A percentile compares a stretch with the other conserved stretches of the same genome.
Evolutionary conservation across 805 yeast genomes (phyloP).

Genomic region (Ogataea allantospora): DNA sequence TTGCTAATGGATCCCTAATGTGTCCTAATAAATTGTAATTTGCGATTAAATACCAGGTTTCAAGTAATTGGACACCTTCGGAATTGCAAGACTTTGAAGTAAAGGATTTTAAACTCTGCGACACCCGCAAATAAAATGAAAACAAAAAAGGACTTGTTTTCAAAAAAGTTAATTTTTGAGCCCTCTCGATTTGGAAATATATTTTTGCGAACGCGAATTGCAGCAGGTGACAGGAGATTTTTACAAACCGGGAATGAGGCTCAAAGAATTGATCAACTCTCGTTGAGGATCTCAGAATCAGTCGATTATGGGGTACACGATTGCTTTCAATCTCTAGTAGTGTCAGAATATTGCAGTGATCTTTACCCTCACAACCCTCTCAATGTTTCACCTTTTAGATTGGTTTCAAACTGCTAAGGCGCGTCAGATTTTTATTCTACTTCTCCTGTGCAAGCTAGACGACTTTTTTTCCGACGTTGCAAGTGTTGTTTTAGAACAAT

Average conservation of each 20-base stretch:
- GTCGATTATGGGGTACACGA: background rate
- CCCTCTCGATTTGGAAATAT: constrained; percentile 10
- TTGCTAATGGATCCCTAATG: background rate
- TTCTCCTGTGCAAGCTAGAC: constrained; percentile 4
- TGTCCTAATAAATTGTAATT: background rate
- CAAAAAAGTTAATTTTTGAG: background rate
- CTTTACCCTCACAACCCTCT: too few species aligned
- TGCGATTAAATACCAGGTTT: background rate
- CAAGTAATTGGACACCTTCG: background rate
- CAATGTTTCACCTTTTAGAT: constrained; percentile 6
- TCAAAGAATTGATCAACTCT: background rate
- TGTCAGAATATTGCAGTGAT: too few species aligned
- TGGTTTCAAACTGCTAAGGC: constrained; percentile 5
- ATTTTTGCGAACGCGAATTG: constrained; percentile 12
- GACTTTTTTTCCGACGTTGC: background rate
- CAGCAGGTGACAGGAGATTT: constrained; percentile 10
- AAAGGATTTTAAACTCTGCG: background rate
- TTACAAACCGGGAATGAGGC: constrained; percentile 3
- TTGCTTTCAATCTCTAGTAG: too few species aligned
- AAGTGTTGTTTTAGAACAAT: background rate
- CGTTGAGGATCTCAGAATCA: background rate
- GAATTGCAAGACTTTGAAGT: background rate
- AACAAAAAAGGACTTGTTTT: constrained; percentile 4
- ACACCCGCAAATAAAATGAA: constrained; percentile 5
- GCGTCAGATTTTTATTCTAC: constrained; percentile 4